Conservation (phyloP, 1,139 yeast species). For the Yarrowia galli region DNA sequence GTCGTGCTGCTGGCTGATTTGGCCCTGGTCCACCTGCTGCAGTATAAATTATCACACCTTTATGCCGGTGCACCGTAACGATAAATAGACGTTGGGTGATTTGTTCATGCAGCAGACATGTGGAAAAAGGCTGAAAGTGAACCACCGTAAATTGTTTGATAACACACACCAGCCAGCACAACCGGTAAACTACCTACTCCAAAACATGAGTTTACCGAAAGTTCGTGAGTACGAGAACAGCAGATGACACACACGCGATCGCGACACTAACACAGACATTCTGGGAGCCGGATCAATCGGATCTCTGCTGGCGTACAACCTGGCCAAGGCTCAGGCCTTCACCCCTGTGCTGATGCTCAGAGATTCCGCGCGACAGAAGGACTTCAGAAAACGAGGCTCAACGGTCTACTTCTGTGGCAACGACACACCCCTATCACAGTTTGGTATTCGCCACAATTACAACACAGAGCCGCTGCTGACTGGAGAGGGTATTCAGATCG, state of each 20-base stretch:
- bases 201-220: constrained; percentile 8
- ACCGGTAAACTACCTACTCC: neutral
- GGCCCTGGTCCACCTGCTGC: constrained; percentile 21
- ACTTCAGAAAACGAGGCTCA: constrained; percentile 18
- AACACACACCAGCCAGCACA: neutral
- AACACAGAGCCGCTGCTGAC: constrained; percentile 40
- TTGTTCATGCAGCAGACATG: constrained; percentile 24
- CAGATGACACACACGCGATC: neutral
- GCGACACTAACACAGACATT: constrained; percentile 20
- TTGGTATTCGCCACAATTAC: constrained; percentile 21
- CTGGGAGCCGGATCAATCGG: constrained; percentile 38
- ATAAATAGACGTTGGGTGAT: constrained; percentile 30
- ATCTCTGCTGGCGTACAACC: constrained; percentile 27
- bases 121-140: neutral
- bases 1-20: neutral
- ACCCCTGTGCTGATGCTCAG: constrained; percentile 36
- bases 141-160: neutral
- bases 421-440: constrained; percentile 12
- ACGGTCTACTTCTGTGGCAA: constrained; percentile 17
- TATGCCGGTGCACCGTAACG: neutral
- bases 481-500: neutral
- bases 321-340: constrained; percentile 12
- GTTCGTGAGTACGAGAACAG: constrained; percentile 6
- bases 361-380: constrained; percentile 1
- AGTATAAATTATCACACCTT: constrained; percentile 20